Base-by-base conservation (phyloP, 257 asterid species). In the Lavandula angustifolia region DNA sequence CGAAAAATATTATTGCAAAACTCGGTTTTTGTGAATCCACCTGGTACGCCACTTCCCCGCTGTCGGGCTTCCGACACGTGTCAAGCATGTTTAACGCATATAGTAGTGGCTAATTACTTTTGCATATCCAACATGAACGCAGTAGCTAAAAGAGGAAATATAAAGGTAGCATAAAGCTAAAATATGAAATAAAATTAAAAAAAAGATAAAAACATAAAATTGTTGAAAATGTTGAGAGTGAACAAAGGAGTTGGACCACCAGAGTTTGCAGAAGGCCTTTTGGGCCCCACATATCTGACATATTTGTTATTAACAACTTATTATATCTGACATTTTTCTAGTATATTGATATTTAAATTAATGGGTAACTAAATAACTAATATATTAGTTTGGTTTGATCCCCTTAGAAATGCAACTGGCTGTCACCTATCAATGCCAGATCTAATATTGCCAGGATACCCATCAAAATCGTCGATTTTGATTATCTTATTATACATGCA, bases 191-290 rank as follows among this genome's bases (percentile, higher is more conserved):
- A 37, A 37, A 37, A 37, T 1, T 5, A 66, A 18, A 35, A 9
- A 52, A 73, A 66, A 59, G 43, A 41, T 8, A 18, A 16, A 17
- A 34, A 29, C 2, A 18, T 14, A 31, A 5, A 34, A 47, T 27
- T 27, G 34, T 40, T 27, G 6, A 34, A 64, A 48, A 8, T 31
- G 1, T 34, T n/a, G 63, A 53, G 55, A 63, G 75, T 68, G 75
- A 57, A 55, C 38, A 62, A 62, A 67, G 62, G 79, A 68, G 75
- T 53, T 68, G 75, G 72, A 73, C 78, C 78, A 53, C 78, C 60
- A 32, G 9, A 50, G 41, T 60, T 51, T 42, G 64, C 60, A 54
- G 60, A 49, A 3, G 7, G 16, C 52, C 43, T 11, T 51, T 72
- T 56, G 68, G 64, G 68, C 6, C 76, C 67, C 51, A 53, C 50